Evolutionary conservation across 164 flowering plant species (phyloP).

Genomic region (Magnolia kwangsiensis): DNA sequence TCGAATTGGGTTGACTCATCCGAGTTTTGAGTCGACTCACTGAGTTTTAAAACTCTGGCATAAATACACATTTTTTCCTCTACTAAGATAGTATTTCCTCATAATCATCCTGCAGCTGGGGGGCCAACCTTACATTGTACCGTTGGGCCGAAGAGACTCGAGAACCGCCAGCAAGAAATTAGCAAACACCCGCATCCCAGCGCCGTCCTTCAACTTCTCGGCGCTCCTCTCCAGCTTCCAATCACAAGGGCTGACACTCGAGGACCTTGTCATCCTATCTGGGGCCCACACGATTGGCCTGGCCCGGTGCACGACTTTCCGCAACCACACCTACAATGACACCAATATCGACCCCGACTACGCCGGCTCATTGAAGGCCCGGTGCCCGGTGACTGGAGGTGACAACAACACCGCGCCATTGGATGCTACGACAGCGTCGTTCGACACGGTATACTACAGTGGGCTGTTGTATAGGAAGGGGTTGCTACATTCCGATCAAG

Average conservation of each 20-base stretch:
- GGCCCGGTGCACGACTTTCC: constrained; percentile 24
- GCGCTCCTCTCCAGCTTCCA: constrained; percentile 25
- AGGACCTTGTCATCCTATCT: constrained; percentile 29
- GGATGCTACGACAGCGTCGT: constrained; percentile 10
- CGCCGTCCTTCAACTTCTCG: constrained; percentile 21
- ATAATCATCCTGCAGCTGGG: constrained; percentile 24
- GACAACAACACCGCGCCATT: constrained; percentile 20
- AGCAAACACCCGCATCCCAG: constrained; percentile 29
- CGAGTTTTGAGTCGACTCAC: too few species aligned
- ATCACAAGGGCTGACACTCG: constrained; percentile 18
- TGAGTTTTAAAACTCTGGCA: too few species aligned
- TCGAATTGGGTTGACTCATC: too few species aligned
- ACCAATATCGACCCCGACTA: constrained; percentile 23
- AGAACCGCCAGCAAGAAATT: constrained; percentile 21
- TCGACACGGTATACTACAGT: constrained; percentile 23
- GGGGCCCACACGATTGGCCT: constrained; percentile 34
- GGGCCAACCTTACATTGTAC: constrained; percentile 31
- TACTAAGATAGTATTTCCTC: too few species aligned
- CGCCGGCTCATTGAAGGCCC: background rate
- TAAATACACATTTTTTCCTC: too few species aligned
- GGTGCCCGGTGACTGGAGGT: constrained; percentile 23
- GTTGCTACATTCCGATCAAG: constrained; percentile 34
- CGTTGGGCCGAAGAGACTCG: constrained; percentile 35
- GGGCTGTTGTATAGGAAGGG: constrained; percentile 22
- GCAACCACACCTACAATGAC: constrained; percentile 24